Conservation (phyloP, 2,329 filamentous ascomycete species). For the Chaetomium sp. region DNA sequence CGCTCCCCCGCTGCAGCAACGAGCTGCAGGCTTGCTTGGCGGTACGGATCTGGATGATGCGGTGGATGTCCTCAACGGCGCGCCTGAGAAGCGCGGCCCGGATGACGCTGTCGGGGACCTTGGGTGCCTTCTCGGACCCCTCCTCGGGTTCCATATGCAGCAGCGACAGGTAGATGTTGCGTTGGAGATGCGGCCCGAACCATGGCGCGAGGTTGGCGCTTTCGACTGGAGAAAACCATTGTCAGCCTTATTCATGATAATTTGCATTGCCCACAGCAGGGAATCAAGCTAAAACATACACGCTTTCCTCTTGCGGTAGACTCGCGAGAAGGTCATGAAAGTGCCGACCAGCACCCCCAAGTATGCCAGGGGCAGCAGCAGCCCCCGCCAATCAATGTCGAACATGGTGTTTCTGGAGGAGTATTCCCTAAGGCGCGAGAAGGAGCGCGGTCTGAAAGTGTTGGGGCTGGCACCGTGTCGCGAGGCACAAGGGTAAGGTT, state of each 20-base stretch:
- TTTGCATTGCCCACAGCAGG: neutral
- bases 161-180: slow-evolving; percentile 92
- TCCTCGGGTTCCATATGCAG: slow-evolving; percentile 72
- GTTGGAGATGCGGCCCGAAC: slow-evolving; percentile 88
- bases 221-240: slow-evolving; percentile 56
- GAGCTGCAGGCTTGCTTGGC: slow-evolving; percentile 86
- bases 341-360: slow-evolving; percentile 84
- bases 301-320: slow-evolving; percentile 92
- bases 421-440: neutral
- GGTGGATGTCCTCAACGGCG: slow-evolving; percentile 88
- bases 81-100: slow-evolving; percentile 86
- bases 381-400: slow-evolving; percentile 75
- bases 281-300: slow-evolving; percentile 52
- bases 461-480: slow-evolving; percentile 12
- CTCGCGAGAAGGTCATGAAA: slow-evolving; percentile 85
- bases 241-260: slow-evolving; percentile 25
- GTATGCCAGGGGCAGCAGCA: slow-evolving; percentile 86
- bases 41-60: slow-evolving; percentile 84
- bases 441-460: slow-evolving; percentile 1
- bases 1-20: slow-evolving; percentile 84
- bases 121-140: slow-evolving; percentile 65
- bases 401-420: slow-evolving; percentile 45
- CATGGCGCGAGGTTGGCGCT: slow-evolving; percentile 87
- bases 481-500: slow-evolving; percentile 2
- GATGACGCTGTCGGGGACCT: slow-evolving; percentile 79